Evolutionary conservation across 495 filamentous ascomycete genomes (phyloP).

Genomic region (Aspergillus nanangensis): DNA sequence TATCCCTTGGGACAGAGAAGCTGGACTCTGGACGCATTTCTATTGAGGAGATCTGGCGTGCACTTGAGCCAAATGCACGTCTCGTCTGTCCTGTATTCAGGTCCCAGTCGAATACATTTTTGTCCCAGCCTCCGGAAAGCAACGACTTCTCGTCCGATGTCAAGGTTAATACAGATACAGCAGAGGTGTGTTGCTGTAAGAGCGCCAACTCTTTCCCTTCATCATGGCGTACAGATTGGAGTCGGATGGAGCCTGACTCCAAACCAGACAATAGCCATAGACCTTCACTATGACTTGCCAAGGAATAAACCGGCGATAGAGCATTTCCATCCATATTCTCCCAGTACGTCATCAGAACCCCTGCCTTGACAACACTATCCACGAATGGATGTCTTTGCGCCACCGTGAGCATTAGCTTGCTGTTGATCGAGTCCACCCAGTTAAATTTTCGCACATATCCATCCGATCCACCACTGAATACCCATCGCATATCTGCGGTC

Average conservation of each 20-base stretch:
- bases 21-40: conserved; percentile 78
- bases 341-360: conserved; percentile 93
- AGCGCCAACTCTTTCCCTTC: conserved; percentile 84
- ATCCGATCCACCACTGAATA: conserved; percentile 90
- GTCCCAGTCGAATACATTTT: conserved; percentile 91
- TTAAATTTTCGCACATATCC: conserved; percentile 95
- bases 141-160: conserved; percentile 82
- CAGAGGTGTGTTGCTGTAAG: conserved; percentile 81
- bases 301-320: conserved; percentile 84
- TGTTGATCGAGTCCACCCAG: conserved; percentile 91
- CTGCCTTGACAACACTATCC: conserved; percentile 92
- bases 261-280: conserved; percentile 88
- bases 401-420: conserved; percentile 88
- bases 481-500: conserved; percentile 93
- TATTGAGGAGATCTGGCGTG: conserved; percentile 81
- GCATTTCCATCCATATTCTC: conserved; percentile 66
- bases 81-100: conserved; percentile 78
- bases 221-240: conserved; percentile 92
- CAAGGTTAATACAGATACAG: conserved; percentile 82
- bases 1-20: conserved; percentile 68
- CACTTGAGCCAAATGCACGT: conserved; percentile 69
- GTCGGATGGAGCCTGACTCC: conserved; percentile 86
- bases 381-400: conserved; percentile 97
- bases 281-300: conserved; percentile 85
- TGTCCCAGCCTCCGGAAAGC: conserved; percentile 95